Evolutionary conservation across 2,329 filamentous ascomycete genomes (phyloP).

Genomic region (Aspergillus transmontanensis): DNA sequence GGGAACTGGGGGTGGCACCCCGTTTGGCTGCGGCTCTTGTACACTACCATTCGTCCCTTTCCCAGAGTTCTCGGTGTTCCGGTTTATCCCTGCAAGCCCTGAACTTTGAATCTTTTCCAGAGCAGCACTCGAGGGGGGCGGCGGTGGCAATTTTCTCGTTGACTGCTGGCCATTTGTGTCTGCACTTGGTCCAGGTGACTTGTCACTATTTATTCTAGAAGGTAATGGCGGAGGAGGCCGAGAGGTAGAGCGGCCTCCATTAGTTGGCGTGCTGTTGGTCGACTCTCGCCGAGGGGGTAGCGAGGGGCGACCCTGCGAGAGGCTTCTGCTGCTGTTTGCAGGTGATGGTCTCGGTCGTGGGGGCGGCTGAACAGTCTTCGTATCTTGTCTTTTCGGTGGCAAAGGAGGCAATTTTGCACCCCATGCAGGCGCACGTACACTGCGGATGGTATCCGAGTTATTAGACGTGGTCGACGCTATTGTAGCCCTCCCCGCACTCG

Average conservation of each 20-base stretch:
- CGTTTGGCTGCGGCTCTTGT: background rate
- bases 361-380: slow-evolving; percentile 21
- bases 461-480: slow-evolving; percentile 36
- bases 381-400: slow-evolving; percentile 51
- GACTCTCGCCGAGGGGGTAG: slow-evolving; percentile 27
- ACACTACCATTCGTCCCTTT: slow-evolving; percentile 18
- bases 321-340: slow-evolving; percentile 13
- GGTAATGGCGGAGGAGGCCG: slow-evolving; percentile 29
- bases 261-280: slow-evolving; percentile 17
- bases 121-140: slow-evolving; percentile 35
- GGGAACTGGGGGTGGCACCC: slow-evolving; percentile 54
- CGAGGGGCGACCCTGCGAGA: slow-evolving; percentile 22
- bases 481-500: slow-evolving; percentile 43
- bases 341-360: slow-evolving; percentile 27
- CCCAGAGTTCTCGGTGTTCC: slow-evolving; percentile 22
- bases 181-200: slow-evolving; percentile 16
- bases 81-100: slow-evolving; percentile 53
- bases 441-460: slow-evolving; percentile 35
- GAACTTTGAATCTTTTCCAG: slow-evolving; percentile 44
- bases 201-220: slow-evolving; percentile 20
- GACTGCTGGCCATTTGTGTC: slow-evolving; percentile 22
- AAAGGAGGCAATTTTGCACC: slow-evolving; percentile 57
- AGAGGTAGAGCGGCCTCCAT: slow-evolving; percentile 9
- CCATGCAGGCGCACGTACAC: slow-evolving; percentile 58
- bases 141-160: slow-evolving; percentile 37